Base-by-base conservation (phyloP, 805 yeast species). In the Ogataea angusta region DNA sequence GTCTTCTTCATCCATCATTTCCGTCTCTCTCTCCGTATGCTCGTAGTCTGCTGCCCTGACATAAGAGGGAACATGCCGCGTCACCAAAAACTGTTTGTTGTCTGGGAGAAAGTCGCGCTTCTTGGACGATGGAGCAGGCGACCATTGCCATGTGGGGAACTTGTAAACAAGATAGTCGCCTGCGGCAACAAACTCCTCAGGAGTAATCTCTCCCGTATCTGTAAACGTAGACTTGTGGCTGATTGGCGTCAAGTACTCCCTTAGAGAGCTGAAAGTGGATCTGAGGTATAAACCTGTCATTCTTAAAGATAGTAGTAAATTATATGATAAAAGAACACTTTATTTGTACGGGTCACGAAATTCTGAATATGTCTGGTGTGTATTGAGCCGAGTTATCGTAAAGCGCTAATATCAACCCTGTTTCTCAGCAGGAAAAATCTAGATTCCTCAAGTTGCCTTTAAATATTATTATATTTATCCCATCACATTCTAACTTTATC, bases 141-240 rank as follows among this genome's bases (percentile, higher is more conserved):
- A 67, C 99, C 99, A 93, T 47, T 80, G 79, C 99, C 99, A 93
- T 1, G 98, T 93, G 2, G 99, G 98, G 60, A 93, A 93, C 69
- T 84, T 86, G 63, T 80, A 82, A 23, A 82, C 90, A 43, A 93
- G 67, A 62, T 88, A 93, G 61, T 93, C 97, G 16, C 99, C 99
- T 3, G 99, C 97, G 40, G 69, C 70, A 8, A 89, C 91, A 65
- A 93, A 93, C 62, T 93, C 99, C 39, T 87, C 95, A 1, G 99
- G 99, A 1, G 96, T 86, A 37, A 93, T 82, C 60, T 91, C 93
- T 4, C 99, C 99, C 0, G 96, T 85, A 35, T 73, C 66, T 40
- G 79, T 71, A 66, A 89, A 93, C 13, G 93, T 87, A 18, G 97
- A 89, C n/a, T 69, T 76, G 62, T 90, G 87, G 31, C 82, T 75